phyloP scores from a whole-genome alignment of 2,329 filamentous ascomycete genomes.

The Neocatenulostroma microsporum region DNA sequence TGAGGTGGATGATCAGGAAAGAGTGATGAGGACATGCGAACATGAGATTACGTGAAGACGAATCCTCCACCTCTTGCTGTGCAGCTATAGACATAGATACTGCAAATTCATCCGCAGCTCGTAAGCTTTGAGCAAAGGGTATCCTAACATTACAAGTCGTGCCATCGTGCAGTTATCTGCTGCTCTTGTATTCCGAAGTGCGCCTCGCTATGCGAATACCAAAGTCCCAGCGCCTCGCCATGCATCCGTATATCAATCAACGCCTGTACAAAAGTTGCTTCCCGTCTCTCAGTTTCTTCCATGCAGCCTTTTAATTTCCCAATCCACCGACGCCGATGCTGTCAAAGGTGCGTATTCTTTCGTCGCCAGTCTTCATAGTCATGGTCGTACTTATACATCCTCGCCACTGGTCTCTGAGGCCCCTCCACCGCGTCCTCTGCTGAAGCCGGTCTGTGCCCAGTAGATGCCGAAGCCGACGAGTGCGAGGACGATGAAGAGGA shows the following conservation, averaged over 20 bases:
- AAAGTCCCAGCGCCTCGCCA: neutral
- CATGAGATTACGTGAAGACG: too few species aligned
- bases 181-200: neutral
- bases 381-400: too few species aligned
- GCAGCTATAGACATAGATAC: too few species aligned
- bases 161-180: neutral
- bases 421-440: slow-evolving; percentile 19
- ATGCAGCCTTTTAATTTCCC: too few species aligned
- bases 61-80: too few species aligned
- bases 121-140: neutral
- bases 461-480: slow-evolving; percentile 45
- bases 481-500: slow-evolving; percentile 45
- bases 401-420: slow-evolving; percentile 23
- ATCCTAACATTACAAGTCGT: slow-evolving; percentile 8
- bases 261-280: too few species aligned
- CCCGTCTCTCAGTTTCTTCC: too few species aligned
- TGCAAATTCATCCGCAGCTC: too few species aligned
- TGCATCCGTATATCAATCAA: too few species aligned
- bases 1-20: slow-evolving; percentile 39
- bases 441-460: slow-evolving; percentile 37
- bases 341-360: too few species aligned
- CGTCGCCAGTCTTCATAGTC: slow-evolving; percentile 16
- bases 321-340: too few species aligned
- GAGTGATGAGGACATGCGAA: too few species aligned
- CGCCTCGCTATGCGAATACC: slow-evolving; percentile 1